Evolutionary conservation across 1,284 basidiomycete species (phyloP), one percentile per base, ranked within the genome.

Genomic region (Baeospora myosura): DNA sequence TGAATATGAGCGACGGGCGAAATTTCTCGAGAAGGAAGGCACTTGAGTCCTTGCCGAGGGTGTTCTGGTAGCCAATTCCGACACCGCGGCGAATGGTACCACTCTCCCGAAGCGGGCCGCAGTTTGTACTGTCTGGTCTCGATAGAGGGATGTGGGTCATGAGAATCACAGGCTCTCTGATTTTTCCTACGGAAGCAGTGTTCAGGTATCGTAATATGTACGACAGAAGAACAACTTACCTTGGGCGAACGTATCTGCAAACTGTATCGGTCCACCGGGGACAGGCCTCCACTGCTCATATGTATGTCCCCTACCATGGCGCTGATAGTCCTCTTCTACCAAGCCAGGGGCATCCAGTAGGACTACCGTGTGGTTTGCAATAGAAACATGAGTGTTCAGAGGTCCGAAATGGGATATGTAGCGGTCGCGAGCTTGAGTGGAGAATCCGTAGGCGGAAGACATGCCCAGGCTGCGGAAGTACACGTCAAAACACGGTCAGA

Each of bases 1-100:
- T 88, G 59, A 87, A 86, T 3, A 93, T 69, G 1, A 81, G 53
- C 10, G 65, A 59, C 10, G 91, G 90, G 23, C 73, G 68, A 12
- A 91, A 57, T 20, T 63, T 71, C 21, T 81, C 66, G 14, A 94
- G 63, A 23, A 94, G 57, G 57, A 86, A 91, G 12, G 68, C 56
- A 2, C 81, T 79, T 4, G 84, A 84, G 41, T 81, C 76, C 46
- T 82, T 78, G 14, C 81, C 80, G 14, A 93, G 65, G 38, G 81
- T 76, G 48, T 85, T 92, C 61, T 93, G 82, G 59, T 91, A 95
- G 11, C 89, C 88, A 35, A 74, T 69, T 1, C 90, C 89, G 16
- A 76, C 77, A 4, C 86, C 87, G 50, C 85, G 75, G 12, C 69
- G 68, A 47, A 93, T 87, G 3, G 75, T 67, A 1, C 84, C 82